These are phyloP conservation scores for Fusarium sublunatum DNA, from an alignment of 2,329 filamentous ascomycete species.

Conservation along the genomic window DNA sequence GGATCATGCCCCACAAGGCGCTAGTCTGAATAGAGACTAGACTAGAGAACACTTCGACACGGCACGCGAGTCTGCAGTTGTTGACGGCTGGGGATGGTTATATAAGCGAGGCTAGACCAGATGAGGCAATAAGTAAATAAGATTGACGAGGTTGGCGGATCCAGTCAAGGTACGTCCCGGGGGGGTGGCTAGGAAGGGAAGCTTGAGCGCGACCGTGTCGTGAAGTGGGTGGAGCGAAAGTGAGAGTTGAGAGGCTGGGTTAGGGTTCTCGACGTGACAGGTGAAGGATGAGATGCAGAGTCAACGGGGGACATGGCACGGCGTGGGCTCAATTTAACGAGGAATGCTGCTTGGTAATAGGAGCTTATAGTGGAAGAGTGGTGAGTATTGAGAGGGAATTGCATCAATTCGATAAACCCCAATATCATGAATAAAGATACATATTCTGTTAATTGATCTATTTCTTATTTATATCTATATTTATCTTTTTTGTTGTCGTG, in stretches of 20 bases:
- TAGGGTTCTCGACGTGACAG: conserved; percentile 28
- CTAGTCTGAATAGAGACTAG: conserved; percentile 18
- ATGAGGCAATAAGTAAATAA: conserved; percentile 45
- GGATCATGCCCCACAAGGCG: conserved; percentile 38
- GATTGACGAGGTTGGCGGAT: conserved; percentile 27
- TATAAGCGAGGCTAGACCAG: conserved; percentile 18
- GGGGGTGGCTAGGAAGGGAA: conserved; percentile 12
- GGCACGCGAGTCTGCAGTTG: conserved; percentile 25
- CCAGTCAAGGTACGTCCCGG: not conserved
- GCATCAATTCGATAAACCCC: not conserved
- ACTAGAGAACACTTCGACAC: conserved; percentile 3
- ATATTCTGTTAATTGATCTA: not conserved
- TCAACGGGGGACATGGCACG: not conserved
- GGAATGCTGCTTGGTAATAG: not conserved
- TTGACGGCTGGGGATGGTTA: conserved; percentile 17
- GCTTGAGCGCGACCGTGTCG: conserved; percentile 32
- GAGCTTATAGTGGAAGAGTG: not conserved
- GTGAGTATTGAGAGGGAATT: not conserved
- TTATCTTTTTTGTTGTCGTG: conserved; percentile 21
- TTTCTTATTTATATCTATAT: conserved; percentile 8
- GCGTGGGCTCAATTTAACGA: not conserved
- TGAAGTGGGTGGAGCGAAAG: conserved; percentile 1
- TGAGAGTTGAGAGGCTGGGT: conserved; percentile 24
- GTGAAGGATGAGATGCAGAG: not conserved
- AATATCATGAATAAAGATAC: not conserved